Evolutionary conservation across 306 rosid genomes (phyloP).

Genomic region (Hippophae gyantsensis): DNA sequence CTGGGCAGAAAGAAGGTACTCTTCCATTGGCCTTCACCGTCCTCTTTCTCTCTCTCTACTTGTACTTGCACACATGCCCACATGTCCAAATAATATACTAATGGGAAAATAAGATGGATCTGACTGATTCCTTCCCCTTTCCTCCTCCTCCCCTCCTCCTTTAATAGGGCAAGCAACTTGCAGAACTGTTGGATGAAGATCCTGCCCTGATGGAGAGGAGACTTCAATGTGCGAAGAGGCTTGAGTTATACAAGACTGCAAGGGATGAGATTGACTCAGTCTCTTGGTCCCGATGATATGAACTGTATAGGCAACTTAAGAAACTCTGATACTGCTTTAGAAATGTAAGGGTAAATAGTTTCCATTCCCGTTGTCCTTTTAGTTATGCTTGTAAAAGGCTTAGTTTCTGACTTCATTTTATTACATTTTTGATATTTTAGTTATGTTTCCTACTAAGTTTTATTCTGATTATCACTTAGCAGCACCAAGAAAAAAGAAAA

Average conservation of each 20-base stretch:
- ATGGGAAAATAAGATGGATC: not conserved
- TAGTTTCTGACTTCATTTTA: too few species aligned
- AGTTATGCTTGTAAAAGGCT: too few species aligned
- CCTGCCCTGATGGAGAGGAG: slow-evolving; percentile 35
- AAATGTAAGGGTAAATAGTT: too few species aligned
- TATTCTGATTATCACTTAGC: too few species aligned
- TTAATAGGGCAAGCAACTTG: slow-evolving; percentile 29
- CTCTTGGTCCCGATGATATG: slow-evolving; percentile 32
- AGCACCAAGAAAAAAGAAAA: too few species aligned
- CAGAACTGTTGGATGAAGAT: slow-evolving; percentile 34
- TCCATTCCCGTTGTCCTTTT: too few species aligned
- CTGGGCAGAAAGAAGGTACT: slow-evolving; percentile 38
- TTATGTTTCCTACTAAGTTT: too few species aligned
- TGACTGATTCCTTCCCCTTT: too few species aligned
- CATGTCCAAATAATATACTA: not conserved
- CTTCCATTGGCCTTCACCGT: not conserved
- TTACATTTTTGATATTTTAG: too few species aligned
- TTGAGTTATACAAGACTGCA: slow-evolving; percentile 40
- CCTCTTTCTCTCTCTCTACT: not conserved
- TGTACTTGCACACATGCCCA: too few species aligned
- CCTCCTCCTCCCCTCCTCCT: not conserved
- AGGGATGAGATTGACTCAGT: slow-evolving; percentile 47
- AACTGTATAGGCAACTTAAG: not conserved
- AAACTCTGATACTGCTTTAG: not conserved
- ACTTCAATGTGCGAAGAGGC: slow-evolving; percentile 36